A percentile compares a stretch with the other conserved stretches of the same genome.
Evolutionary conservation across 1,139 yeast genomes (phyloP).

Genomic region (Kurtzmaniella natalensis): DNA sequence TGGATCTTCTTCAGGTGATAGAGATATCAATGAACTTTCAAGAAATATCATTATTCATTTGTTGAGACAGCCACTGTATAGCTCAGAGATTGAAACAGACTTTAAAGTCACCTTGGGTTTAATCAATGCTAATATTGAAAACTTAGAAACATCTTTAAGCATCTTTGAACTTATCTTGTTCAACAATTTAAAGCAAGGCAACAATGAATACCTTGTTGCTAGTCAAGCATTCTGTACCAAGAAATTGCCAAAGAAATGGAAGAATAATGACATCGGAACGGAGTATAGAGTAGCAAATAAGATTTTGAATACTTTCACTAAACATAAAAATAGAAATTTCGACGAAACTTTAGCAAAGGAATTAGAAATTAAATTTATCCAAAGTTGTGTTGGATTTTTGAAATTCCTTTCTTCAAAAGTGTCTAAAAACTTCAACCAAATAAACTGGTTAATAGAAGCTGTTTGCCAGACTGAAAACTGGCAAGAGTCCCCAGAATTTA

Average conservation of each 20-base stretch:
- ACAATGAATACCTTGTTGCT: slow-evolving; percentile 14
- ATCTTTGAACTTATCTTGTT: slow-evolving; percentile 27
- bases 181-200: slow-evolving; percentile 23
- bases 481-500: slow-evolving; percentile 1
- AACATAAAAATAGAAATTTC: no score
- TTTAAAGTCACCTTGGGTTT: slow-evolving; percentile 19
- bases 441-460: slow-evolving; percentile 8
- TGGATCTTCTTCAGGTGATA: slow-evolving; percentile 6
- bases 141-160: slow-evolving; percentile 12
- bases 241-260: slow-evolving; percentile 3
- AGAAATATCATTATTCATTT: slow-evolving; percentile 28
- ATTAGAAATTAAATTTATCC: neutral
- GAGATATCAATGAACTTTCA: slow-evolving; percentile 9
- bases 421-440: slow-evolving; percentile 2
- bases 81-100: slow-evolving; percentile 46
- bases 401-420: neutral
- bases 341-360: no score
- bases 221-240: slow-evolving; percentile 12
- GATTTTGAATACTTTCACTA: slow-evolving; percentile 14
- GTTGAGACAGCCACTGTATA: slow-evolving; percentile 46
- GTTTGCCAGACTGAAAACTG: slow-evolving; percentile 4
- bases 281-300: slow-evolving; percentile 16
- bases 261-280: slow-evolving; percentile 8
- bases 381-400: neutral
- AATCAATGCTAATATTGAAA: slow-evolving; percentile 14